Percentiles rank a stretch among this genome's conserved stretches.
These are phyloP conservation scores for Paraleonurus japonicus DNA, from an alignment of 257 asterid species.

Conservation along the genomic window DNA sequence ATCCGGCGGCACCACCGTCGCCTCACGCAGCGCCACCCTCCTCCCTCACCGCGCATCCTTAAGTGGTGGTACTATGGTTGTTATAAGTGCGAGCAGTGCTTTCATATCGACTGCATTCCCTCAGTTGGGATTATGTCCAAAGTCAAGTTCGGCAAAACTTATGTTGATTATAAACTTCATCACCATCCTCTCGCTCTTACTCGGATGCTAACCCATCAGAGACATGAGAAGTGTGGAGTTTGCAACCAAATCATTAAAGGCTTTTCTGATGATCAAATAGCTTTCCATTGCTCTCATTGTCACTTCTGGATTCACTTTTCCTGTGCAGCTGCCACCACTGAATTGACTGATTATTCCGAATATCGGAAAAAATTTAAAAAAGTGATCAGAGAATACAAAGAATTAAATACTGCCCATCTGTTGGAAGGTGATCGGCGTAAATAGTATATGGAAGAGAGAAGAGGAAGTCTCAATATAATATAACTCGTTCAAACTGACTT, in stretches of 20 bases:
- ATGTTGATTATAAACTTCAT: neutral
- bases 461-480: too few relatives aligned
- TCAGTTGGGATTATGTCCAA: neutral
- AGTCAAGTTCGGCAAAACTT: neutral
- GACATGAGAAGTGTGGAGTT: neutral
- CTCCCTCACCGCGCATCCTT: too few relatives aligned
- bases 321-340: neutral
- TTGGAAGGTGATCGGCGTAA: too few relatives aligned
- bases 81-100: too few relatives aligned
- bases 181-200: neutral
- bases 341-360: neutral
- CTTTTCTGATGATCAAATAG: neutral
- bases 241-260: neutral
- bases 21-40: too few relatives aligned
- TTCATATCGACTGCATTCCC: conserved; percentile 16
- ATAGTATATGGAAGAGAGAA: too few relatives aligned
- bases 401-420: too few relatives aligned
- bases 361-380: too few relatives aligned
- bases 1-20: too few relatives aligned
- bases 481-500: too few relatives aligned
- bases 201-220: neutral
- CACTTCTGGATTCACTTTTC: neutral
- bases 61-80: neutral
- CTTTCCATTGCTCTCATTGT: neutral
- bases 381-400: too few relatives aligned